Conservation (phyloP, 1,284 basidiomycete species). For the Marasmius fiardii region DNA sequence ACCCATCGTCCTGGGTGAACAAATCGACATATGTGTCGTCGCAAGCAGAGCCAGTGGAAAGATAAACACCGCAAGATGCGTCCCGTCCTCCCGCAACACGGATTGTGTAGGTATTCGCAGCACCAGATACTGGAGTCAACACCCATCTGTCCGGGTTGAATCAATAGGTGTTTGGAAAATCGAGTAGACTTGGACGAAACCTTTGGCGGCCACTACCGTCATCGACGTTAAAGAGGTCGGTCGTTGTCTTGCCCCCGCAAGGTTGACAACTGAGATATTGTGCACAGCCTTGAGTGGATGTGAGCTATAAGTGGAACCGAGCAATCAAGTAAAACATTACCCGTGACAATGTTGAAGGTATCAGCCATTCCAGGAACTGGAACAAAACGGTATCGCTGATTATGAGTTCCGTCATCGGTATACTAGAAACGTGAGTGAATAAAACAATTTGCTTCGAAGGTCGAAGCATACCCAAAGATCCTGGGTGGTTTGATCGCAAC, state of each 20-base stretch:
- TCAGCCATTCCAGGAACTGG: constrained; percentile 13
- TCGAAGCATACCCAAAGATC: constrained; percentile 9
- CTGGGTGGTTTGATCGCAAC: constrained; percentile 13
- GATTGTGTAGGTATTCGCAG: constrained; percentile 15
- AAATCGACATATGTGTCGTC: constrained; percentile 15
- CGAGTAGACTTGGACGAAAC: not conserved
- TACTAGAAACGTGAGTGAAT: not conserved
- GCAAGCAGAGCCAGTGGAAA: constrained; percentile 12
- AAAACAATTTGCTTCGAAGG: not conserved
- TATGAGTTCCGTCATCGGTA: constrained; percentile 12
- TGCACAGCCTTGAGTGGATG: constrained; percentile 9
- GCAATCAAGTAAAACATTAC: not conserved
- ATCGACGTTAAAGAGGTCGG: constrained; percentile 11
- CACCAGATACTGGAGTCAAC: constrained; percentile 11
- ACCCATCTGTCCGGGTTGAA: constrained; percentile 7
- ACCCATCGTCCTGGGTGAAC: constrained; percentile 16
- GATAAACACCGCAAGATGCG: constrained; percentile 1
- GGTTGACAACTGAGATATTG: constrained; percentile 11
- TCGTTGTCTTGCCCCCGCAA: constrained; percentile 7
- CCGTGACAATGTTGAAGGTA: constrained; percentile 15
- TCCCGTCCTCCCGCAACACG: constrained; percentile 12
- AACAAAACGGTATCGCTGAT: constrained; percentile 16
- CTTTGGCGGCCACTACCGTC: constrained; percentile 16
- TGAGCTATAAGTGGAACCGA: not conserved
- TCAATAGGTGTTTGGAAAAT: not conserved